A percentile compares a stretch with the other conserved stretches of the same genome.
These are phyloP conservation scores for Chlamydomonas incerta DNA, from an alignment of 139 green algal genomes.

Conservation along the genomic window DNA sequence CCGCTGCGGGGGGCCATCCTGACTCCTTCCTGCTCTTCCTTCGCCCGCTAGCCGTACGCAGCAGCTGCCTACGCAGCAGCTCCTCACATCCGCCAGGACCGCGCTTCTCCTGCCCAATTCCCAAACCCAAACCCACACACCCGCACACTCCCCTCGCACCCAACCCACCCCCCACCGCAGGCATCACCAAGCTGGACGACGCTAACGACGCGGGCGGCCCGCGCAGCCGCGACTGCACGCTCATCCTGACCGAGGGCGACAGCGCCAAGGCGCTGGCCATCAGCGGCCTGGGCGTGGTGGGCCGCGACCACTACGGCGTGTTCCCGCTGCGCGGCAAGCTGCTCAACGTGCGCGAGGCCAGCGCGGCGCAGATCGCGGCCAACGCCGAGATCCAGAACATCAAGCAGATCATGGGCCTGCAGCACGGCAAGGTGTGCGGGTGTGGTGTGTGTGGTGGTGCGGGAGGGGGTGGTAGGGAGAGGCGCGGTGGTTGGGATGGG, in stretches of 20 bases:
- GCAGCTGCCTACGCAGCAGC: too few species aligned
- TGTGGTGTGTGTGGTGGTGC: too few species aligned
- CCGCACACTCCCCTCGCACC: too few species aligned
- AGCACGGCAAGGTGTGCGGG: conserved; percentile 89
- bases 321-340: conserved; percentile 99
- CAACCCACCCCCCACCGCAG: conserved; percentile 60
- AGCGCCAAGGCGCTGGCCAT: conserved; percentile 97
- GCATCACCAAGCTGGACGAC: conserved; percentile 98
- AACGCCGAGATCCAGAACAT: conserved; percentile 98
- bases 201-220: conserved; percentile 95
- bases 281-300: conserved; percentile 93
- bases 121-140: too few species aligned
- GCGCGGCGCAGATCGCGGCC: conserved; percentile 84
- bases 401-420: conserved; percentile 99
- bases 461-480: too few species aligned
- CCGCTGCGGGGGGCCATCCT: too few species aligned
- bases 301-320: conserved; percentile 95
- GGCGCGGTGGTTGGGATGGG: too few species aligned
- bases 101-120: too few species aligned
- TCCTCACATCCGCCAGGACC: too few species aligned
- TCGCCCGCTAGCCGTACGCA: too few species aligned
- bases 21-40: too few species aligned
- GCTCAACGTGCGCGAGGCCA: conserved; percentile 98
- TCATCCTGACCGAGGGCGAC: conserved; percentile 99
- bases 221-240: conserved; percentile 92